Conservation (phyloP, 257 asterid genomes). For the Ballota nigra region DNA sequence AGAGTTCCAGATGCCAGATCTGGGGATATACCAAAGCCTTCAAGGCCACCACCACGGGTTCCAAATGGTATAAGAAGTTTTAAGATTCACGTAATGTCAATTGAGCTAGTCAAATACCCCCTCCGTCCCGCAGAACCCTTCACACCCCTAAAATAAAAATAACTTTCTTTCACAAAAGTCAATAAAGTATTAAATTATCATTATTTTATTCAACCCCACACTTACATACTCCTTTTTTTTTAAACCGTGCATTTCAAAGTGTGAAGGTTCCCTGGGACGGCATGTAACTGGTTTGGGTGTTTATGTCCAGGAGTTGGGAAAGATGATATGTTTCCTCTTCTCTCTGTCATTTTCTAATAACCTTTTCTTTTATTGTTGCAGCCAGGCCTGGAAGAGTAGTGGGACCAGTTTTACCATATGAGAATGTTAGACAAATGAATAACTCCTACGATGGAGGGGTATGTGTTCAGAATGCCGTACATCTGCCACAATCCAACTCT, state of each 20-base stretch:
- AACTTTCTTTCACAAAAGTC: too few relatives aligned
- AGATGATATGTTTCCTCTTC: neutral
- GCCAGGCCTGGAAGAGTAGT: slow-evolving; percentile 66
- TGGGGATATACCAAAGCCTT: slow-evolving; percentile 36
- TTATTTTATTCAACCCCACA: too few relatives aligned
- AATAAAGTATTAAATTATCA: too few relatives aligned
- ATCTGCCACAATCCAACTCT: slow-evolving; percentile 35
- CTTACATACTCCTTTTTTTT: too few relatives aligned
- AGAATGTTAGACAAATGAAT: slow-evolving; percentile 32
- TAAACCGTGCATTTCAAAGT: too few relatives aligned
- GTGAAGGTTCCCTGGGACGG: too few relatives aligned
- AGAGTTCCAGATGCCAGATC: slow-evolving; percentile 42
- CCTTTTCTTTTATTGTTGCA: slow-evolving; percentile 25
- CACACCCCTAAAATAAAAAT: too few relatives aligned
- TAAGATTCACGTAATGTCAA: slow-evolving; percentile 6
- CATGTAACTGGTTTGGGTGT: neutral
- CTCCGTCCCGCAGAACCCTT: too few relatives aligned
- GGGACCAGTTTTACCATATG: slow-evolving; percentile 70
- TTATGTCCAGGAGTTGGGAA: neutral
- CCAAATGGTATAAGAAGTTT: slow-evolving; percentile 54
- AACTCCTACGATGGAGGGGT: slow-evolving; percentile 33
- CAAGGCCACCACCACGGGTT: slow-evolving; percentile 64
- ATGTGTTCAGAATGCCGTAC: slow-evolving; percentile 30
- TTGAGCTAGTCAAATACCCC: neutral
- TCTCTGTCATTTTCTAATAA: neutral